Conservation (phyloP, 1,284 basidiomycete species). For the Sanguinoderma infundibulare region DNA sequence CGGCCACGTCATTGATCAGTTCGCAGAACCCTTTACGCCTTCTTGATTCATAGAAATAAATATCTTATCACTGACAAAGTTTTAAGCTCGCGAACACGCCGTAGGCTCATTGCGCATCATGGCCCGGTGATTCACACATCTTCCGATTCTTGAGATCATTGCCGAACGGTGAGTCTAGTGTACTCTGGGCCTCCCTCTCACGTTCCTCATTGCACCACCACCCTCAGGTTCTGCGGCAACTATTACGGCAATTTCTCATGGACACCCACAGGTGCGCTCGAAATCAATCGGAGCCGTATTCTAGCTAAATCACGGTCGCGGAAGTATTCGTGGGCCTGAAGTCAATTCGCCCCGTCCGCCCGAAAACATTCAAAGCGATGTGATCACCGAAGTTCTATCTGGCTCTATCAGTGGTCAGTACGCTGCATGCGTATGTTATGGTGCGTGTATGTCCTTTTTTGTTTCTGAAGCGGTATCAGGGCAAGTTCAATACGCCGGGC, state of each 20-base stretch:
- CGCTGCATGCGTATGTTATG: too few species aligned
- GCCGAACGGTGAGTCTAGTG: neutral
- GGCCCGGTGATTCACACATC: neutral
- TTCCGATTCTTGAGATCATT: neutral
- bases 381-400: too few species aligned
- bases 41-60: neutral
- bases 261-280: neutral
- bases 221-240: neutral
- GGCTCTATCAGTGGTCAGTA: too few species aligned
- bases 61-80: neutral
- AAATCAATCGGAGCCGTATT: neutral
- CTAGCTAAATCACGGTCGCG: neutral
- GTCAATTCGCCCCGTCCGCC: too few species aligned
- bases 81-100: neutral
- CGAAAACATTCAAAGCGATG: too few species aligned
- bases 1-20: neutral
- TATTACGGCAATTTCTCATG: neutral
- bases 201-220: neutral
- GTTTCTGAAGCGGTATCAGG: too few species aligned
- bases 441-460: too few species aligned
- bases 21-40: neutral
- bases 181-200: neutral
- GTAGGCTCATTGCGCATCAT: neutral
- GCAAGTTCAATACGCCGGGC: too few species aligned
- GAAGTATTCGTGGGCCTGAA: too few species aligned